Evolutionary conservation across 306 rosid genomes (phyloP).

Genomic region (Lathyrus sativus): DNA sequence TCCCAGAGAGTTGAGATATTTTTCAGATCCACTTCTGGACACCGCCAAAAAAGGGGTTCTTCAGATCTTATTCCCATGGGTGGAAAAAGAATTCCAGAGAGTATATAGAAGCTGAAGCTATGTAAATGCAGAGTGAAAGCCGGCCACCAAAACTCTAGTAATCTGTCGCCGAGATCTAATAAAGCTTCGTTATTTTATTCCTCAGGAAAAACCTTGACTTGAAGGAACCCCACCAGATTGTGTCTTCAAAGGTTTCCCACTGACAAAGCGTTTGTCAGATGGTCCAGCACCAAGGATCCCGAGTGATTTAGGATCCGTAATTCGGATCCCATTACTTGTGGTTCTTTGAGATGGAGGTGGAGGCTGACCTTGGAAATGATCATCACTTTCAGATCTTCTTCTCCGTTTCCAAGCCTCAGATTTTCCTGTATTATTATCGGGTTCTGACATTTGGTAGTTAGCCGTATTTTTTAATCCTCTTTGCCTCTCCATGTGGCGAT

Average conservation of each 20-base stretch:
- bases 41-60: conserved; percentile 49
- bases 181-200: conserved; percentile 48
- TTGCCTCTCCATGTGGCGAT: conserved; percentile 56
- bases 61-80: conserved; percentile 71
- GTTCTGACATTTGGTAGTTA: conserved; percentile 56
- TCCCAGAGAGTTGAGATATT: conserved; percentile 45
- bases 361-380: conserved; percentile 60
- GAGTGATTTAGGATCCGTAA: conserved; percentile 69
- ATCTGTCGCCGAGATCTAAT: conserved; percentile 45
- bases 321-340: conserved; percentile 52
- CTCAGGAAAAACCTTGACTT: conserved; percentile 66
- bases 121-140: conserved; percentile 44
- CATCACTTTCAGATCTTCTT: conserved; percentile 71
- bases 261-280: conserved; percentile 62
- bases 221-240: conserved; percentile 71
- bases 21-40: conserved; percentile 48
- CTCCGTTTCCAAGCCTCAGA: conserved; percentile 91
- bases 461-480: conserved; percentile 57
- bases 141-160: conserved; percentile 44
- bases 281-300: conserved; percentile 99
- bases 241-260: conserved; percentile 66
- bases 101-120: conserved; percentile 60
- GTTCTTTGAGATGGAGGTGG: conserved; percentile 64
- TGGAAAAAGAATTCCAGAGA: conserved; percentile 66
- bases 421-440: conserved; percentile 66